phyloP scores from a whole-genome alignment of 73 alveolate species.

The Breviolum minutum region DNA sequence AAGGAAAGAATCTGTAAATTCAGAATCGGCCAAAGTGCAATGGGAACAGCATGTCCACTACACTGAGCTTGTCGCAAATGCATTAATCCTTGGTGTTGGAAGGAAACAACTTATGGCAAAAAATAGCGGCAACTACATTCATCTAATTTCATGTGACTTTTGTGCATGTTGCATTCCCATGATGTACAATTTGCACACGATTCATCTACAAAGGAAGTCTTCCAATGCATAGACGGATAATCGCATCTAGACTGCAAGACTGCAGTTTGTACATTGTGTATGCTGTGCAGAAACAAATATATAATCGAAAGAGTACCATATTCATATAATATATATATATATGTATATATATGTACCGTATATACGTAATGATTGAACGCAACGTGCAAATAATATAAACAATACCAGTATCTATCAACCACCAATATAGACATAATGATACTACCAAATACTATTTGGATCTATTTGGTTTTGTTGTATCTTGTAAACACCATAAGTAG shows the following conservation, averaged over 20 bases:
- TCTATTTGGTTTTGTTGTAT: neutral
- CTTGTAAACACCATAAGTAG: too few relatives aligned
- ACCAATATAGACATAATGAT: too few relatives aligned
- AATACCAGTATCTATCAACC: too few relatives aligned
- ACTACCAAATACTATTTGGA: neutral
- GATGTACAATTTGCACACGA: too few relatives aligned
- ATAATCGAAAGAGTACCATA: neutral
- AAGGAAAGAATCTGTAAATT: neutral
- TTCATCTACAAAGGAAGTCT: neutral
- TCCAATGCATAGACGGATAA: neutral
- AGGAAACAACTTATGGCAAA: neutral
- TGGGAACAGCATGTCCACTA: neutral
- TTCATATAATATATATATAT: neutral
- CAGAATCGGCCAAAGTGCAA: neutral
- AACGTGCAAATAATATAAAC: neutral
- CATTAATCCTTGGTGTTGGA: constrained; percentile 14
- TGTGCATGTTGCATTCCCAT: too few relatives aligned
- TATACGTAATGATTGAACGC: neutral
- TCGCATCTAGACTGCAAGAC: too few relatives aligned
- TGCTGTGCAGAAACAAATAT: too few relatives aligned
- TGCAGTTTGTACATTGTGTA: too few relatives aligned
- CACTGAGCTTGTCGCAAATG: constrained; percentile 44
- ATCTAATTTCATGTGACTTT: neutral
- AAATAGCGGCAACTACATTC: neutral
- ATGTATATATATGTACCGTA: neutral